Evolutionary conservation across 208 protist genomes (phyloP), one percentile per base, ranked within the genome.

Genomic region (Leishmania turanica): DNA sequence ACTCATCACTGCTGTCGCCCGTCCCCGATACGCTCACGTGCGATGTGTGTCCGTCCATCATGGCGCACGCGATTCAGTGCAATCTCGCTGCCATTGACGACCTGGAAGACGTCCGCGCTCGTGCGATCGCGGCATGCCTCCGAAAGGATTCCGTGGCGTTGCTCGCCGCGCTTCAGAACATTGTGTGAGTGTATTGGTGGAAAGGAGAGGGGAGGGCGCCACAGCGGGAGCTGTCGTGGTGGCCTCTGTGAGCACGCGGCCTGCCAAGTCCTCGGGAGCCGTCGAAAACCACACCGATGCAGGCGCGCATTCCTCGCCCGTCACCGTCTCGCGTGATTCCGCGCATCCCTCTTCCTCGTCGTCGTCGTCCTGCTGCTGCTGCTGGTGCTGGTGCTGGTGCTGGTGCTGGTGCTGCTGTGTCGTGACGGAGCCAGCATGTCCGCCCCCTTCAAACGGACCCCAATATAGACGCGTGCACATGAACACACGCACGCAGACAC

Each of bases 71-170:
- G 4, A 49, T 95, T 0, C 83, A 88, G 71, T 74, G 89, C 47
- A 93, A 91, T 60, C 79, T 90, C 42, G 73, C 82, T 27, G 80
- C 83, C 11, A 90, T 93, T 72, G 82, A 87, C 17, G 51, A 54
- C 60, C 53, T 95, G 60, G 89, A 93, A 75, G 64, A 81, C 31
- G 66, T 76, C 21, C 80, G 91, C 3, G 62, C 70, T 40, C 60
- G 78, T n/a, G 91, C 89, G 24, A 82, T 95, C 19, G 84, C 86
- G 47, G 91, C 91, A 45, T 95, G 91, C 76, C 58, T 90, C 13
- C 88, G 83, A 68, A 88, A 83, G 60, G 88, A 95, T 68, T 49
- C 83, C 2, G 70, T 84, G 4, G 89, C 78, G 2, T 77, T 96
- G 47, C 80, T 96, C 31, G 81, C 73, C 24, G 87, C 87, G 1